Percentiles rank a stretch among this genome's conserved stretches.
Conservation (phyloP, 2,329 filamentous ascomycete species). For the Bimuria novae-zelandiae region DNA sequence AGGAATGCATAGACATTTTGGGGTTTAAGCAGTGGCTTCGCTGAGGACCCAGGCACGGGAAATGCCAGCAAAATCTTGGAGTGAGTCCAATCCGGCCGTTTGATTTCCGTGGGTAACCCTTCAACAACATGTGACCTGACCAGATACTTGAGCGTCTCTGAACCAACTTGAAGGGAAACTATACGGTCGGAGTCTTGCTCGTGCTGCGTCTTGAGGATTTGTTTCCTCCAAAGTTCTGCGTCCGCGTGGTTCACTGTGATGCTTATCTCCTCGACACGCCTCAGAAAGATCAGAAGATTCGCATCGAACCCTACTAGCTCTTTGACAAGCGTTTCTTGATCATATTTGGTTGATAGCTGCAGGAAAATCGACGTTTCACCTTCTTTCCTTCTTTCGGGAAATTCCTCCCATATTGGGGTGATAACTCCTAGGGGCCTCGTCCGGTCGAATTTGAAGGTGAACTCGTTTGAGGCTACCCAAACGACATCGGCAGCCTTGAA, state of each 20-base stretch:
- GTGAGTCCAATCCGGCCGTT: conserved; percentile 14
- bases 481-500: conserved; percentile 39
- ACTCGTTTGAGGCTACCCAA: conserved; percentile 11
- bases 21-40: conserved; percentile 7
- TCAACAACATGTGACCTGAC: neutral
- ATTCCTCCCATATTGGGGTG: conserved; percentile 1
- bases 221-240: neutral
- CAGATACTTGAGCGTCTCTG: conserved; percentile 1
- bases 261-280: neutral
- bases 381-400: neutral
- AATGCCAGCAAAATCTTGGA: conserved; percentile 26
- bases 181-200: neutral
- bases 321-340: neutral
- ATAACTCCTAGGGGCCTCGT: conserved; percentile 2
- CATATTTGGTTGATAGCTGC: neutral
- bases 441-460: conserved; percentile 8
- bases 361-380: neutral
- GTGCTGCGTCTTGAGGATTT: neutral
- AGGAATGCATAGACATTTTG: conserved; percentile 27
- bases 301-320: neutral
- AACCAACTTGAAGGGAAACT: neutral
- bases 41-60: conserved; percentile 11
- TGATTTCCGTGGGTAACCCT: conserved; percentile 2
- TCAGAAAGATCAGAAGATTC: conserved; percentile 2
- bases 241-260: neutral